Percentiles rank a stretch among this genome's conserved stretches.
Evolutionary conservation across 2,329 filamentous ascomycete species (phyloP).

Genomic region (Lasiodiplodia sp.): DNA sequence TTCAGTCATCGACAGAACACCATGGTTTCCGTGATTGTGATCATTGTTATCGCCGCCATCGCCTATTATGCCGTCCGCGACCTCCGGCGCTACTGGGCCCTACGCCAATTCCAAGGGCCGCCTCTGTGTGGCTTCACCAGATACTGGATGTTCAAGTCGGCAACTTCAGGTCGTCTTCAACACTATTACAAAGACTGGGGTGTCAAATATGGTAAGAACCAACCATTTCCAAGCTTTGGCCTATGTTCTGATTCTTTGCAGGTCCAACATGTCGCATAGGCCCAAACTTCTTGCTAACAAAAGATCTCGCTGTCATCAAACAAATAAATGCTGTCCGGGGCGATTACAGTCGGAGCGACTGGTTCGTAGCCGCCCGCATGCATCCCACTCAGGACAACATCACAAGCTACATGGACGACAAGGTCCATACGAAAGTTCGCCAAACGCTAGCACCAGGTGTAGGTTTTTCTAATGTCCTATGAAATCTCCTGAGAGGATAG

Average conservation of each 20-base stretch:
- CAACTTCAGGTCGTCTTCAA: constrained; percentile 48
- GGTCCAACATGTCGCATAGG: constrained; percentile 47
- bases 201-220: constrained; percentile 45
- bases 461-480: constrained; percentile 40
- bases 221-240: neutral
- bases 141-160: constrained; percentile 47
- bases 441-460: constrained; percentile 46
- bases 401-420: constrained; percentile 48
- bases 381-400: constrained; percentile 51
- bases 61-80: constrained; percentile 37
- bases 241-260: neutral
- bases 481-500: constrained; percentile 23
- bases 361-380: constrained; percentile 47
- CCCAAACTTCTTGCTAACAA: constrained; percentile 58
- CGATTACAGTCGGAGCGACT: constrained; percentile 49
- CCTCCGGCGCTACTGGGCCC: constrained; percentile 40
- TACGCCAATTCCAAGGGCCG: constrained; percentile 48
- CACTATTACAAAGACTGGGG: constrained; percentile 46
- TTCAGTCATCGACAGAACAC: neutral
- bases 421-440: constrained; percentile 46
- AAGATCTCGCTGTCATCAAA: constrained; percentile 54
- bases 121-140: constrained; percentile 48
- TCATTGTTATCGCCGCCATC: constrained; percentile 31
- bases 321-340: constrained; percentile 53
- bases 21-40: neutral